A percentile compares a stretch with the other conserved stretches of the same genome.
Conservation (phyloP, 768 basidiomycete genomes). For the Panellus pusillus region DNA sequence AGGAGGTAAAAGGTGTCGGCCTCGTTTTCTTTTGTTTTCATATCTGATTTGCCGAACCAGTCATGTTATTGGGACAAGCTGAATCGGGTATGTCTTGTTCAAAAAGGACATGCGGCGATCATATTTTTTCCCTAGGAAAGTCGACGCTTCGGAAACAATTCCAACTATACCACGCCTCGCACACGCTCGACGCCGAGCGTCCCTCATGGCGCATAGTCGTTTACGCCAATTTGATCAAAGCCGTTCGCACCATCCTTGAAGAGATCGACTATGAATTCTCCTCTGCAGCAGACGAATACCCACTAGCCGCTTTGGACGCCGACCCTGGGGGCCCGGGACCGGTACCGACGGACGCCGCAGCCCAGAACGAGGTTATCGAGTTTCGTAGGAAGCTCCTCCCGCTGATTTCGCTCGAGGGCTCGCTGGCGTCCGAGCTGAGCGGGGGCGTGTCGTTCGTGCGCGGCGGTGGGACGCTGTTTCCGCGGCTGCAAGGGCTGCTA, state of each 20-base stretch:
- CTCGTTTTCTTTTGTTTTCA: not conserved
- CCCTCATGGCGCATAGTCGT: conserved; percentile 78
- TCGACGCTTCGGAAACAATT: conserved; percentile 86
- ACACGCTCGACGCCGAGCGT: conserved; percentile 67
- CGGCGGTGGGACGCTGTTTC: conserved; percentile 65
- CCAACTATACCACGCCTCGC: conserved; percentile 75
- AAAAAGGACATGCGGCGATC: not conserved
- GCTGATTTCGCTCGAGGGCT: conserved; percentile 64
- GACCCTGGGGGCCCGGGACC: conserved; percentile 23
- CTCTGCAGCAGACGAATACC: conserved; percentile 23
- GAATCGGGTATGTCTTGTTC: conserved; percentile 48
- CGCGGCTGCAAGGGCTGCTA: conserved; percentile 63
- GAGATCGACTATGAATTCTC: conserved; percentile 59
- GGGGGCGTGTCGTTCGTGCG: conserved; percentile 62
- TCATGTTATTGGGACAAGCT: conserved; percentile 78
- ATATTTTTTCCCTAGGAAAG: conserved; percentile 48
- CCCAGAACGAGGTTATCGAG: conserved; percentile 44
- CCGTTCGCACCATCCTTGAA: conserved; percentile 70
- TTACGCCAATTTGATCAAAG: conserved; percentile 83
- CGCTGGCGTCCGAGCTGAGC: conserved; percentile 66
- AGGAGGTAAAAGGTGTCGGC: conserved; percentile 54
- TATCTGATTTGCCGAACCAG: conserved; percentile 30
- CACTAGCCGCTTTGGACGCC: not conserved
- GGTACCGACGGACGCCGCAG: conserved; percentile 23
- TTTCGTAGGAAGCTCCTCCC: conserved; percentile 61